A percentile compares a stretch with the other conserved stretches of the same genome.
phyloP scores from a whole-genome alignment of 2,329 filamentous ascomycete genomes.

The Aspergillus aculeatinus region DNA sequence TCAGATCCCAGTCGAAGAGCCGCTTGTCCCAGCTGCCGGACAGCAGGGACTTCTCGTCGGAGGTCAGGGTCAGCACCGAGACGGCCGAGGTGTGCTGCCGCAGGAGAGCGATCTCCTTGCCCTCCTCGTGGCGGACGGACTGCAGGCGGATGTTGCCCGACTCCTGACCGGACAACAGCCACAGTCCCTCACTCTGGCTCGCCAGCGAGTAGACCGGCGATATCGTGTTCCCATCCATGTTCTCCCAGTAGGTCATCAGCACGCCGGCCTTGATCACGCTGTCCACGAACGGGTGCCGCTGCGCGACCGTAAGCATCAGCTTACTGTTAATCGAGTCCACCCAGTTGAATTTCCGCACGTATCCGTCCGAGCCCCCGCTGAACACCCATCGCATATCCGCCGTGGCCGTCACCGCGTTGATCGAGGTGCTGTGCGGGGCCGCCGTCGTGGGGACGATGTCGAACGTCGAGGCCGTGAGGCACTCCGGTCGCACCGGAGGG shows the following conservation, averaged over 20 bases:
- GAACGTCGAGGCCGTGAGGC: slow-evolving; percentile 76
- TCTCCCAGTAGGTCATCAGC: slow-evolving; percentile 97
- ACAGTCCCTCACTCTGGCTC: slow-evolving; percentile 83
- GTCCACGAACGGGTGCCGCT: slow-evolving; percentile 94
- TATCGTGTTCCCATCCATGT: slow-evolving; percentile 73
- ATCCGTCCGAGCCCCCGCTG: slow-evolving; percentile 89
- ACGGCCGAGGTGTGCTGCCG: slow-evolving; percentile 88
- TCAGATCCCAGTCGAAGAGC: slow-evolving; percentile 91
- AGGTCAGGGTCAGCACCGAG: slow-evolving; percentile 76
- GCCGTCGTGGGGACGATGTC: slow-evolving; percentile 97
- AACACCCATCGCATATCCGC: slow-evolving; percentile 95
- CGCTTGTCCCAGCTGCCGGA: slow-evolving; percentile 97
- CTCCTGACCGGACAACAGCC: slow-evolving; percentile 87
- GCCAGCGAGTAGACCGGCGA: slow-evolving; percentile 94
- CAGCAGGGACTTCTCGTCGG: slow-evolving; percentile 81
- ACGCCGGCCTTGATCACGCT: slow-evolving; percentile 95
- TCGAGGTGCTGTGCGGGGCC: slow-evolving; percentile 89
- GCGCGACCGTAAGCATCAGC: slow-evolving; percentile 87
- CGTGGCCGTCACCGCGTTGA: slow-evolving; percentile 88
- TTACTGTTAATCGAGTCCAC: slow-evolving; percentile 94
- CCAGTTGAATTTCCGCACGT: slow-evolving; percentile 96
- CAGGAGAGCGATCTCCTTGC: slow-evolving; percentile 79
- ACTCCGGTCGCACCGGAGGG: slow-evolving; percentile 71
- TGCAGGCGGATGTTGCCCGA: slow-evolving; percentile 91
- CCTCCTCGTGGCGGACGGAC: slow-evolving; percentile 90